A percentile compares a stretch with the other conserved stretches of the same genome.
Evolutionary conservation across 2,329 filamentous ascomycete species (phyloP).

Genomic region (Massarina eburnea): DNA sequence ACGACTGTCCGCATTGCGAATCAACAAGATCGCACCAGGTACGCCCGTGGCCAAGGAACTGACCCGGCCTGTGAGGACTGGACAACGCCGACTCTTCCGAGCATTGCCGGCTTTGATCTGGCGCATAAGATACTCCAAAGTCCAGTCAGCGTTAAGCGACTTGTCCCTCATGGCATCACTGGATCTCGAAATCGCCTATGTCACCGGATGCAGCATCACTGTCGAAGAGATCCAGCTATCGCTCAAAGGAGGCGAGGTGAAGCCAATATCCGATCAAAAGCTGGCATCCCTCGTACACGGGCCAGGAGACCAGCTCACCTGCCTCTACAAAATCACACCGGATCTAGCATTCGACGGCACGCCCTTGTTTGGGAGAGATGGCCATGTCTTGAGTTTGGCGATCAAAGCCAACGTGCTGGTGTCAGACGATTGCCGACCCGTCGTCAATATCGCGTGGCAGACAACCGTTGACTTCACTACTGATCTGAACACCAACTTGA

Average conservation of each 20-base stretch:
- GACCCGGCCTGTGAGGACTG: conserved; percentile 64
- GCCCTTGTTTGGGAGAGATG: conserved; percentile 47
- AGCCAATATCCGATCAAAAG: conserved; percentile 49
- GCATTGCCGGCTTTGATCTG: conserved; percentile 72
- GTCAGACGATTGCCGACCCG: conserved; percentile 61
- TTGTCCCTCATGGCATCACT: conserved; percentile 67
- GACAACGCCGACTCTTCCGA: conserved; percentile 63
- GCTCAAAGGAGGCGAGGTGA: conserved; percentile 60
- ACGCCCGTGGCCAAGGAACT: conserved; percentile 62
- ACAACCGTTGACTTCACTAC: conserved; percentile 68
- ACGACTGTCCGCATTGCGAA: conserved; percentile 70
- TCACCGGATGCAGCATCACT: conserved; percentile 66
- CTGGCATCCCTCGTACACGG: conserved; percentile 63
- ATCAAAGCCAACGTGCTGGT: conserved; percentile 63
- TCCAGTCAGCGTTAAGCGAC: conserved; percentile 57
- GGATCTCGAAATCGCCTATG: conserved; percentile 72
- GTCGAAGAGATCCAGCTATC: conserved; percentile 62
- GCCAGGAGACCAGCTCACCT: conserved; percentile 73
- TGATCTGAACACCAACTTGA: conserved; percentile 45
- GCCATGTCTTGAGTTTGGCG: conserved; percentile 55
- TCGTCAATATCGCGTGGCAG: conserved; percentile 67
- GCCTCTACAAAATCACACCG: conserved; percentile 66
- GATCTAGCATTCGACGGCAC: conserved; percentile 48
- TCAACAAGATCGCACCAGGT: conserved; percentile 72
- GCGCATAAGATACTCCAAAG: conserved; percentile 69